Percentiles rank a stretch among this genome's conserved stretches.
phyloP scores from a whole-genome alignment of 192 early-diverging fungal species.

The Umbelopsis sp. region DNA sequence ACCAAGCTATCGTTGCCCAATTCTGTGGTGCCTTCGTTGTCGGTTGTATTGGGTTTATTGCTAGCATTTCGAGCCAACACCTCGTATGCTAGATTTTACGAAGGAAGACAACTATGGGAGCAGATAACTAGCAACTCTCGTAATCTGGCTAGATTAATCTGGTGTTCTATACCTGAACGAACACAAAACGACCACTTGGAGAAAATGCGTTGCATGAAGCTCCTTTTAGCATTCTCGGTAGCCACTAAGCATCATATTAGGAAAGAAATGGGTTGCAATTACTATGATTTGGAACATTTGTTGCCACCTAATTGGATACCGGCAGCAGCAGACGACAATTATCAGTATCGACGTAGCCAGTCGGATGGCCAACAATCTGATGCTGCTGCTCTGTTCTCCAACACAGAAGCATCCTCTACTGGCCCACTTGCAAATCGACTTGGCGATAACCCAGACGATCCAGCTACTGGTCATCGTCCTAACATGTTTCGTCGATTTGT shows the following conservation, averaged over 20 bases:
- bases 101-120: constrained; percentile 77
- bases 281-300: constrained; percentile 61
- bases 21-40: constrained; percentile 31
- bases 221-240: constrained; percentile 56
- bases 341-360: constrained; percentile 33
- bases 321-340: constrained; percentile 36
- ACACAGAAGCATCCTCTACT: neutral
- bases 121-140: constrained; percentile 63
- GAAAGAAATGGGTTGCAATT: constrained; percentile 59
- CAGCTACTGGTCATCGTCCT: constrained; percentile 16
- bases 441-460: constrained; percentile 33
- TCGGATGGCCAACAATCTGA: neutral
- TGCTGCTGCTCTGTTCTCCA: neutral
- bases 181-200: constrained; percentile 50
- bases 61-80: constrained; percentile 86
- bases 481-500: constrained; percentile 15
- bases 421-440: constrained; percentile 16
- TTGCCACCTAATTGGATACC: constrained; percentile 58
- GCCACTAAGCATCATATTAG: constrained; percentile 64
- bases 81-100: constrained; percentile 75
- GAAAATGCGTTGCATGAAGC: constrained; percentile 60
- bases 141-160: constrained; percentile 70
- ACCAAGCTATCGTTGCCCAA: constrained; percentile 14
- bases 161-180: constrained; percentile 60
- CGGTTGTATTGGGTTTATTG: constrained; percentile 67